Conservation (phyloP, 768 basidiomycete species). For the Vararia minispora region DNA sequence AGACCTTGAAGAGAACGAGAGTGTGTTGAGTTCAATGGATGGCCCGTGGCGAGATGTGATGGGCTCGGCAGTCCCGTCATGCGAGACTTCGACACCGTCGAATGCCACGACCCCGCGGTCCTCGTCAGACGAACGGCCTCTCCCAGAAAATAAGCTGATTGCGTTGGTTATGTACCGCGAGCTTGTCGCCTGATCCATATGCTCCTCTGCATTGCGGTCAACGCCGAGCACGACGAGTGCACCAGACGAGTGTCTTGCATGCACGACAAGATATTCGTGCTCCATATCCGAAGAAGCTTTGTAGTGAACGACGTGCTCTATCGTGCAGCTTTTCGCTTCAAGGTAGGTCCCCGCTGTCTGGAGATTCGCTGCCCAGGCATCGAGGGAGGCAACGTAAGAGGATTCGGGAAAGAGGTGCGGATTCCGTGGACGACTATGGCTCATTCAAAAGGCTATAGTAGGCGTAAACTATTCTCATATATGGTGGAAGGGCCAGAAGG, state of each 20-base stretch:
- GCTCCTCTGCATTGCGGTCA: slow-evolving; percentile 11
- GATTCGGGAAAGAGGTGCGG: slow-evolving; percentile 3
- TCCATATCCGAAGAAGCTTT: slow-evolving; percentile 12
- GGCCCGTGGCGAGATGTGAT: slow-evolving; percentile 8
- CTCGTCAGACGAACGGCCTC: too few species aligned
- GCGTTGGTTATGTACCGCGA: too few species aligned
- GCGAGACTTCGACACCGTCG: slow-evolving; percentile 12
- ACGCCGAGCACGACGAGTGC: slow-evolving; percentile 9
- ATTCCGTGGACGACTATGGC: too few species aligned
- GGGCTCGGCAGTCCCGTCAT: slow-evolving; percentile 8
- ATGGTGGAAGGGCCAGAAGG: too few species aligned
- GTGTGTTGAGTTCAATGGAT: slow-evolving; percentile 5
- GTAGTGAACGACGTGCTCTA: slow-evolving; percentile 12
- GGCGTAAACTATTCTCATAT: too few species aligned
- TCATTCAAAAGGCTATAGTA: too few species aligned
- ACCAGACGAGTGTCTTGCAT: slow-evolving; percentile 7
- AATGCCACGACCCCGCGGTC: too few species aligned
- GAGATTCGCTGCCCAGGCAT: slow-evolving; percentile 8
- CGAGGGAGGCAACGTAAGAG: slow-evolving; percentile 6
- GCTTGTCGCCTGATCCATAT: too few species aligned
- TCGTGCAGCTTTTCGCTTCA: slow-evolving; percentile 2
- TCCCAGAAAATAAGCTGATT: too few species aligned
- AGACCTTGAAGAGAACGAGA: slow-evolving; percentile 6
- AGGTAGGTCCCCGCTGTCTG: slow-evolving; percentile 2
- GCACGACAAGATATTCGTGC: slow-evolving; percentile 13